A percentile compares a stretch with the other conserved stretches of the same genome.
Evolutionary conservation across 257 asterid genomes (phyloP).

Genomic region (Salvia miltiorrhiza): DNA sequence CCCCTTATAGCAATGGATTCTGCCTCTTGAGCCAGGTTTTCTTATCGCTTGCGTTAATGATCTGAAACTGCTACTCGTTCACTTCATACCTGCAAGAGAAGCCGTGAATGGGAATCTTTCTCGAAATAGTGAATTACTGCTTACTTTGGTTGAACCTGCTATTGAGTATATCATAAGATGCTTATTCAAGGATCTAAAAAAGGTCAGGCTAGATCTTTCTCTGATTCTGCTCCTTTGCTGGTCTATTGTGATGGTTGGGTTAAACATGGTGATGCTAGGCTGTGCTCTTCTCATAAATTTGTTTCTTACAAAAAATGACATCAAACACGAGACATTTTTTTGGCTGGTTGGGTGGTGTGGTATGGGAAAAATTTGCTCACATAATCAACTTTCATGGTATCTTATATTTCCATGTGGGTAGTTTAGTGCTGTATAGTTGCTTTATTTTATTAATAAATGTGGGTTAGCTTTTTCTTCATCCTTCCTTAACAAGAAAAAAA

Average conservation of each 20-base stretch:
- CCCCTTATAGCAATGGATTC: slow-evolving; percentile 25
- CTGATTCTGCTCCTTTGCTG: slow-evolving; percentile 19
- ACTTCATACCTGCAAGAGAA: slow-evolving; percentile 37
- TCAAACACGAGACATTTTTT: not conserved
- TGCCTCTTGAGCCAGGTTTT: slow-evolving; percentile 53
- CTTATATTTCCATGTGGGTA: not conserved
- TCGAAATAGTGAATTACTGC: slow-evolving; percentile 42
- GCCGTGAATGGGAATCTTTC: slow-evolving; percentile 29
- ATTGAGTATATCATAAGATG: slow-evolving; percentile 61
- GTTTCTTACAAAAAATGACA: slow-evolving; percentile 2
- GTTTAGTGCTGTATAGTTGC: not conserved
- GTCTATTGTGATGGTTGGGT: slow-evolving; percentile 16
- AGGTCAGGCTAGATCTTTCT: slow-evolving; percentile 46
- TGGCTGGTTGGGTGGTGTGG: not conserved
- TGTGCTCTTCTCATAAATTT: not conserved
- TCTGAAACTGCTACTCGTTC: slow-evolving; percentile 48
- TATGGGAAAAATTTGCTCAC: not conserved
- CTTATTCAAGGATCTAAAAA: slow-evolving; percentile 56
- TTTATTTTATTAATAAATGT: not conserved
- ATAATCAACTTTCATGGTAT: not conserved
- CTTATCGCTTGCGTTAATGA: slow-evolving; percentile 64
- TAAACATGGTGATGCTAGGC: slow-evolving; percentile 12
- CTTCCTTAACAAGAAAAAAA: no score
- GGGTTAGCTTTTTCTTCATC: not conserved
- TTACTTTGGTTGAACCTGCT: slow-evolving; percentile 68